Evolutionary conservation across 805 yeast genomes (phyloP), one percentile per base, ranked within the genome.

Genomic region (Saccharomycopsis schoenii): DNA sequence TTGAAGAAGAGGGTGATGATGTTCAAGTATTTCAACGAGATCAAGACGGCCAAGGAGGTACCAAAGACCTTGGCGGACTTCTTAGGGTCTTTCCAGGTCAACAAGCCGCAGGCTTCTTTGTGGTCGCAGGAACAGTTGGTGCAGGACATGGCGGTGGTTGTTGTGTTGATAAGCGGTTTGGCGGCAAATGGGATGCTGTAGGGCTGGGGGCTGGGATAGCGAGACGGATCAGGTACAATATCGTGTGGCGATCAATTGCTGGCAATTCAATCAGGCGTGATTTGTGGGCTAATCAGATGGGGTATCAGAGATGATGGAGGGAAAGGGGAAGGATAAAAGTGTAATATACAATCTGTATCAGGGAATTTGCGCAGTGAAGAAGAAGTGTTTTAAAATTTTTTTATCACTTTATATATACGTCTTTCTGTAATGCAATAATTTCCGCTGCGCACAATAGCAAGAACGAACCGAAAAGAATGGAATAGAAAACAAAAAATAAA

Each of bases 1-100:
- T 80, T 83, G 78, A 85, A 81, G 68, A 85, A 74, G 59, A 85
- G 74, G 65, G 83, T 81, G 67, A 85, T 67, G 66, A 88, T 70
- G 71, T 87, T 85, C 68, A 87, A 80, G 57, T 76, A 80, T 72
- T 86, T 88, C 68, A 86, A 69, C 41, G 85, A 71, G 59, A 86
- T 65, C 69, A 88, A 75, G 34, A 78, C 73, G 36, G 77, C 71
- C 55, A 89, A 70, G 63, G 86, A 77, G 41, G 83, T 77, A 54
- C 87, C 94, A 67, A 90, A 82, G 55, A 86, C 83, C 69, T 85
- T 84, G 64, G 87, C 97, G 58, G 97, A 85, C 70, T 80, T 79
- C 65, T 80, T 76, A 52, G 97, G 94, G 70, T 86, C 77, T 66
- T 80, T 76, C 96, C 96, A 88, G 65, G 89, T 83, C 64, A 89